phyloP scores from a whole-genome alignment of 768 basidiomycete species.

The Pisolithus marmoratus region DNA sequence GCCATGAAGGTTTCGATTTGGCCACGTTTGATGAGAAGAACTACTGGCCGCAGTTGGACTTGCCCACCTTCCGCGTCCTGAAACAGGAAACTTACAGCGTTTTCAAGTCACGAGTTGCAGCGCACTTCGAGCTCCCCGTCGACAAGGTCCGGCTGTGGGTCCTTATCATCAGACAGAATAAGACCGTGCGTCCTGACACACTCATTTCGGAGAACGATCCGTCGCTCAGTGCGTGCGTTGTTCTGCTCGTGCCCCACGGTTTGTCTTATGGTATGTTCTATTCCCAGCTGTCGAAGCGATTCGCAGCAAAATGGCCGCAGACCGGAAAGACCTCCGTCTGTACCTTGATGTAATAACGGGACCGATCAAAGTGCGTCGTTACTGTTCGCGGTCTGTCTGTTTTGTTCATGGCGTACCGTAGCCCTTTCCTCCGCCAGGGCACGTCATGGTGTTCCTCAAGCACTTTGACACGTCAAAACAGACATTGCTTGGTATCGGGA shows the following conservation, averaged over 20 bases:
- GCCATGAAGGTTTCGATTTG: slow-evolving; percentile 96
- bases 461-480: slow-evolving; percentile 96
- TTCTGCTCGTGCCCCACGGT: not conserved
- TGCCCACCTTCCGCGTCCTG: slow-evolving; percentile 93
- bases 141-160: slow-evolving; percentile 96
- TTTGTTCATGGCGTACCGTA: slow-evolving; percentile 21
- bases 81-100: slow-evolving; percentile 89
- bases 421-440: slow-evolving; percentile 71
- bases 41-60: slow-evolving; percentile 93
- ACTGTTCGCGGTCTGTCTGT: not conserved
- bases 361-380: slow-evolving; percentile 56
- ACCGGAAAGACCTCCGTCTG: slow-evolving; percentile 85
- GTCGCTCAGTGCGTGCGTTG: slow-evolving; percentile 64
- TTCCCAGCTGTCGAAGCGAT: slow-evolving; percentile 85
- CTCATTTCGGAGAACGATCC: slow-evolving; percentile 94
- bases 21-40: slow-evolving; percentile 98
- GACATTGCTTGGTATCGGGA: slow-evolving; percentile 78
- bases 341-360: slow-evolving; percentile 91
- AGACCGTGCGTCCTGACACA: slow-evolving; percentile 96
- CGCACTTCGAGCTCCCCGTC: slow-evolving; percentile 81
- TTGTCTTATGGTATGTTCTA: slow-evolving; percentile 6
- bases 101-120: slow-evolving; percentile 89
- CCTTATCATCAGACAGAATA: slow-evolving; percentile 96
- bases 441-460: slow-evolving; percentile 98
- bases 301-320: slow-evolving; percentile 95